These are phyloP conservation scores for Plenodomus biglobosus DNA, from an alignment of 2,329 filamentous ascomycete species.

Conservation along the genomic window DNA sequence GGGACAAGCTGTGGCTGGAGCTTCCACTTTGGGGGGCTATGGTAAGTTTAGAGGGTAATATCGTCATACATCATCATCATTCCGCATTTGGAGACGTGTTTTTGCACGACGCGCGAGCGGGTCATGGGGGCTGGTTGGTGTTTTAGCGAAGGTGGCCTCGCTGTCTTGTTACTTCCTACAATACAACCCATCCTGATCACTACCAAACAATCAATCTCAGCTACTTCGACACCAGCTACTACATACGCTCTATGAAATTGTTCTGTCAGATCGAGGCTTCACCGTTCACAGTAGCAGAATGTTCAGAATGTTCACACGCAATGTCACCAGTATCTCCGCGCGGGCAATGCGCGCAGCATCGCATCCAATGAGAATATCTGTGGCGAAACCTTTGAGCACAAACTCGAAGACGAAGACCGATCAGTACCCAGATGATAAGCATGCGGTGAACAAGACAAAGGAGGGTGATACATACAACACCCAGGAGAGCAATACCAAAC, in stretches of 20 bases:
- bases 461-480: conserved; percentile 42
- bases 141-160: background rate
- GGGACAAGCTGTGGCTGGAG: background rate
- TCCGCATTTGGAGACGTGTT: background rate
- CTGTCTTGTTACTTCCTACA: background rate
- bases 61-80: conserved; percentile 31
- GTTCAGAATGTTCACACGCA: conserved; percentile 14
- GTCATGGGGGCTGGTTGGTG: background rate
- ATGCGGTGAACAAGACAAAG: conserved; percentile 30
- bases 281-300: background rate
- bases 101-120: background rate
- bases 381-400: conserved; percentile 7
- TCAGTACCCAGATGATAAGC: conserved; percentile 26
- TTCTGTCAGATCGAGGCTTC: background rate
- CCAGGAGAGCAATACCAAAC: conserved; percentile 33
- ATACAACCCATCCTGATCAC: too few relatives aligned
- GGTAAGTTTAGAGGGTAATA: conserved; percentile 9
- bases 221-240: too few relatives aligned
- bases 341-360: background rate
- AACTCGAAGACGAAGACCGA: conserved; percentile 29
- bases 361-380: conserved; percentile 7
- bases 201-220: background rate
- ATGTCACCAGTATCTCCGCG: background rate
- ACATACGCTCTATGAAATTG: too few relatives aligned
- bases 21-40: conserved; percentile 12